Evolutionary conservation across 495 filamentous ascomycete species (phyloP).

Genomic region (Aspergillus cavernicola): DNA sequence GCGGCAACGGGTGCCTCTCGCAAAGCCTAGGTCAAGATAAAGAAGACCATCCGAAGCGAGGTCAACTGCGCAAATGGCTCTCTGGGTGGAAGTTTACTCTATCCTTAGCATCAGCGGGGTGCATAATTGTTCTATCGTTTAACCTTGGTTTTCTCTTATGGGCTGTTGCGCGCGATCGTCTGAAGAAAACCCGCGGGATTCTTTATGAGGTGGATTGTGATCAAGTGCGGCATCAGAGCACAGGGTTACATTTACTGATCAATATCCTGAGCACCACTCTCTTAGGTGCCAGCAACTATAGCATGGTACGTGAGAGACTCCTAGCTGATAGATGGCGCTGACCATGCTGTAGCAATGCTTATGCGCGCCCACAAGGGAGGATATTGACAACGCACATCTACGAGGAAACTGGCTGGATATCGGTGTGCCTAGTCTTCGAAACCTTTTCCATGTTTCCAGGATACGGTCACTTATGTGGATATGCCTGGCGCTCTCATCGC

Average conservation of each 20-base stretch:
- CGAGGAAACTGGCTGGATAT: slow-evolving; percentile 5
- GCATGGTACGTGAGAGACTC: neutral
- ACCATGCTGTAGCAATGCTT: neutral
- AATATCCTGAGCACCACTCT: neutral
- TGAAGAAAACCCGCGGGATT: neutral
- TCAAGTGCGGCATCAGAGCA: neutral
- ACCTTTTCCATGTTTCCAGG: neutral
- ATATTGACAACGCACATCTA: neutral
- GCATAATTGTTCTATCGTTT: neutral
- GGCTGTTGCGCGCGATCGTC: neutral
- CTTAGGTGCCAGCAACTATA: neutral
- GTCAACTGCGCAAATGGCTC: neutral
- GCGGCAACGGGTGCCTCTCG: no score
- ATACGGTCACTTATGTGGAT: neutral
- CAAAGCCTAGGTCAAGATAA: no score
- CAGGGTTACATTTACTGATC: neutral
- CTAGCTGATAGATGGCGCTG: neutral
- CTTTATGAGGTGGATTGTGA: neutral
- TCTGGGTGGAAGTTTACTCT: neutral
- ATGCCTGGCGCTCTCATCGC: neutral
- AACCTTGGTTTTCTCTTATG: neutral
- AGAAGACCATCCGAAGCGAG: no score
- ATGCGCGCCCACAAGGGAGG: neutral
- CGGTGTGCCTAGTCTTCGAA: slow-evolving; percentile 2
- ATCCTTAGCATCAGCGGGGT: neutral